Evolutionary conservation across 768 basidiomycete species (phyloP).

Genomic region (Multifurca ochricompacta): DNA sequence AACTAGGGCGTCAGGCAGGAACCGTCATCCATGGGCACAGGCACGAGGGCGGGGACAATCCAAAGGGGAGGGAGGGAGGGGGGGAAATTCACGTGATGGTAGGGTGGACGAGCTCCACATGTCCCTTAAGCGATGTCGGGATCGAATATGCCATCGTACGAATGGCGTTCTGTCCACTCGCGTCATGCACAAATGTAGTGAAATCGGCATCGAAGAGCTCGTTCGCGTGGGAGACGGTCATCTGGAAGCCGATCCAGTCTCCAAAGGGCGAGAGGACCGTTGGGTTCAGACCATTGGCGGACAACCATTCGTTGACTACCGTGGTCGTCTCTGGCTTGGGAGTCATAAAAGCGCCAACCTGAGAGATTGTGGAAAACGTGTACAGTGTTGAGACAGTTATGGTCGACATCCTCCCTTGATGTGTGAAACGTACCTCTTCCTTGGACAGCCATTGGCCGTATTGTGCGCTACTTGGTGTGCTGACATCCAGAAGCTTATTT

Average conservation of each 20-base stretch:
- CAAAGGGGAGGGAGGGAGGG: too few species aligned
- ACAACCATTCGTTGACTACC: conserved; percentile 12
- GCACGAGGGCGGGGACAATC: too few species aligned
- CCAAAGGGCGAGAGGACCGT: conserved; percentile 15
- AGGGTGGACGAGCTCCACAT: conserved; percentile 20
- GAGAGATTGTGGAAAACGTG: too few species aligned
- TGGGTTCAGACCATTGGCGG: conserved; percentile 13
- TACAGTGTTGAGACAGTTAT: too few species aligned
- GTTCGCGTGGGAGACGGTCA: conserved; percentile 20
- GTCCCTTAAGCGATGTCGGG: conserved; percentile 13
- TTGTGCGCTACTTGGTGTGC: conserved; percentile 20
- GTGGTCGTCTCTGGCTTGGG: conserved; percentile 3
- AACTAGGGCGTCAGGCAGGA: too few species aligned
- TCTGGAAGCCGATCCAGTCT: conserved; percentile 26
- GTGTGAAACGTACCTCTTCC: conserved; percentile 22
- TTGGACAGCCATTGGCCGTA: conserved; percentile 22
- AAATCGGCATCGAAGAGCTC: conserved; percentile 19
- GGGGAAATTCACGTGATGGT: conserved; percentile 8
- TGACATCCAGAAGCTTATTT: conserved; percentile 20
- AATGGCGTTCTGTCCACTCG: conserved; percentile 6
- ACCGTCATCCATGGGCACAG: too few species aligned
- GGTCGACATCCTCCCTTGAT: neutral
- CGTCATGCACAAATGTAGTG: conserved; percentile 13
- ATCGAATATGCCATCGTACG: conserved; percentile 23
- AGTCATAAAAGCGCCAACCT: conserved; percentile 14